Percentiles rank a stretch among this genome's conserved stretches.
Evolutionary conservation across 1,139 yeast species (phyloP).

Genomic region (Arxiozyma heterogenica): DNA sequence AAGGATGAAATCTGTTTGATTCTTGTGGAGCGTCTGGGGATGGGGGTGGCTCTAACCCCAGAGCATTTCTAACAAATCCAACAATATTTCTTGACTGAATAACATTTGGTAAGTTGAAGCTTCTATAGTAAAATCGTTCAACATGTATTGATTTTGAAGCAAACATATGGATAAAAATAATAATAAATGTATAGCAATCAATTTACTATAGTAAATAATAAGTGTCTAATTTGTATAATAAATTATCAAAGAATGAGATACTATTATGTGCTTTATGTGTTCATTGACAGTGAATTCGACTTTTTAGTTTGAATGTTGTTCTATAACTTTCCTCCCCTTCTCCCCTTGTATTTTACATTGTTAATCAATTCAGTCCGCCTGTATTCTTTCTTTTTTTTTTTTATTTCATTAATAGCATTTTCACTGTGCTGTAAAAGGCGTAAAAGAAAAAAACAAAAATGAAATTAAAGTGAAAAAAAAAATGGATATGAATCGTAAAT

Average conservation of each 20-base stretch:
- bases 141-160: slow-evolving; percentile 1
- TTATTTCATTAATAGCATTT: too few relatives aligned
- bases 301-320: too few relatives aligned
- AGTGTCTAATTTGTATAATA: not conserved
- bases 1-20: slow-evolving; percentile 62
- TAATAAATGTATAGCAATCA: not conserved
- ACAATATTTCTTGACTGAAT: slow-evolving; percentile 7
- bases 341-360: not conserved
- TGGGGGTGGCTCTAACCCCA: slow-evolving; percentile 55
- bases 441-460: too few relatives aligned
- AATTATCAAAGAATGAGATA: not conserved
- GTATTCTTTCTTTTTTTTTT: too few relatives aligned
- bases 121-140: not conserved
- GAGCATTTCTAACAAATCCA: slow-evolving; percentile 45
- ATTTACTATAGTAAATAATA: not conserved
- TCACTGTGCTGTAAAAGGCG: not conserved
- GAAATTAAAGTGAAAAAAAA: not conserved
- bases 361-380: too few relatives aligned
- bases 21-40: slow-evolving; percentile 56
- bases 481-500: too few relatives aligned
- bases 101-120: not conserved
- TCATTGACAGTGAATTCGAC: too few relatives aligned
- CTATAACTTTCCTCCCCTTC: not conserved
- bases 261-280: not conserved
- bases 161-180: not conserved